Evolutionary conservation across 768 basidiomycete genomes (phyloP), one percentile per base, ranked within the genome.

Genomic region (Leccinellum rugosiceps): DNA sequence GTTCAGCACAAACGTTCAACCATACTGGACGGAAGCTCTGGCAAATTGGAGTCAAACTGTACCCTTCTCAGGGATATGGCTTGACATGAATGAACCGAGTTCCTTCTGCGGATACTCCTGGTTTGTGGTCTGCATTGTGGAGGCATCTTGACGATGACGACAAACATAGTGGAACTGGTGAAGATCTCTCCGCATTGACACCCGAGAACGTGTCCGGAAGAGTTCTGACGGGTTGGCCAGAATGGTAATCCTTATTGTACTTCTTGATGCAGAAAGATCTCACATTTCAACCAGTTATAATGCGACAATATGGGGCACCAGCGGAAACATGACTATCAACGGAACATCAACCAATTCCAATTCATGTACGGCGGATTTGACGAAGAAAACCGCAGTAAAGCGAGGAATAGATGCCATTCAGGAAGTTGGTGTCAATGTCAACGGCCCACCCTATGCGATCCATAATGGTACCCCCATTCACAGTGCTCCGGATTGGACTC

Each of bases 271-370:
- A 11, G 7, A 31, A 32, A 7, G 17, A 17, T 15, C 23, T 52
- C 3, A 59, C 4, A 17, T 65, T 56, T 88, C 38, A 86, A 21
- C 88, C 23, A 86, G 86, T 46, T 88, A 89, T 65, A 79, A 88
- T 62, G 61, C 76, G n/a, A 77, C 80, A 1, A 67, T 80, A 19
- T 88, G 76, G 62, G 87, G 87, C 6, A 78, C 81, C 1, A 87
- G 85, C 63, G 87, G 87, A 14, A 90, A 89, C 61, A 80, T 89
- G 65, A 87, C 83, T 8, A 77, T 87, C 62, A 84, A 86, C 58
- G 85, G 84, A 10, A 79, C 75, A 3, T 68, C 78, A 49, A 88
- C 86, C 3, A 83, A 78, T 58, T 72, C 60, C n/a, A n/a, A n/a
- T n/a, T n/a, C n/a, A 8, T 68, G 73, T 13, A 57, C 61, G 53